Evolutionary conservation across 306 rosid species (phyloP).

Genomic region (Malus asiatica): DNA sequence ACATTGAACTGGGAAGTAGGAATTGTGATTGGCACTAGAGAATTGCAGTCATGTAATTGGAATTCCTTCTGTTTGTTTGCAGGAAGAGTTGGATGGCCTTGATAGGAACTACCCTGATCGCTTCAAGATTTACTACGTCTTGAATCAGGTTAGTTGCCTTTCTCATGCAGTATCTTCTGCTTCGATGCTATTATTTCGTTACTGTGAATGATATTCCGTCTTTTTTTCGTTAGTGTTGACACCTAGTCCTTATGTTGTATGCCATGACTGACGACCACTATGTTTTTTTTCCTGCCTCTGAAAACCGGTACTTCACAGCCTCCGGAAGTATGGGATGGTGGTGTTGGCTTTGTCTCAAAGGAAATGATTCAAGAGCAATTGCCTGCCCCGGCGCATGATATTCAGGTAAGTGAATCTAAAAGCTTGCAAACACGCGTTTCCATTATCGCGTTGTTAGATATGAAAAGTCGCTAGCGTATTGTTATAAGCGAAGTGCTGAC

Average conservation of each 20-base stretch:
- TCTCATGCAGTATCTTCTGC: conserved; percentile 1
- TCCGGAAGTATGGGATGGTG: conserved; percentile 86
- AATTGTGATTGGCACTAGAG: background rate
- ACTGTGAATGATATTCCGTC: background rate
- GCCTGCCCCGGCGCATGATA: conserved; percentile 68
- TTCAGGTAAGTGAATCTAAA: conserved; percentile 40
- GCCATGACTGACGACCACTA: background rate
- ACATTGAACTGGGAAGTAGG: background rate
- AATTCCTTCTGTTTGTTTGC: conserved; percentile 13
- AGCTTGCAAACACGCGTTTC: background rate
- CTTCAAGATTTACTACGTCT: conserved; percentile 64
- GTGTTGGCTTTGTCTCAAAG: conserved; percentile 82
- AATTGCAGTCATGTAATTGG: background rate
- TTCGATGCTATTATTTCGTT: background rate
- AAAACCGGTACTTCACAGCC: conserved; percentile 47
- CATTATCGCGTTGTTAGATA: background rate
- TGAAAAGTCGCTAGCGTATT: background rate
- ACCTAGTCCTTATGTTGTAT: background rate
- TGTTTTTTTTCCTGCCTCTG: background rate
- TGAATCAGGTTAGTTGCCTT: conserved; percentile 65
- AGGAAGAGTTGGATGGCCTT: conserved; percentile 85
- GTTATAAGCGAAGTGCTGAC: background rate
- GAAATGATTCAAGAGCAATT: conserved; percentile 85
- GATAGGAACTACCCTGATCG: conserved; percentile 57
- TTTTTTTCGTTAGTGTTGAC: background rate